A percentile compares a stretch with the other conserved stretches of the same genome.
Conservation (phyloP, 2,329 filamentous ascomycete genomes). For the Monosporascus sp. region DNA sequence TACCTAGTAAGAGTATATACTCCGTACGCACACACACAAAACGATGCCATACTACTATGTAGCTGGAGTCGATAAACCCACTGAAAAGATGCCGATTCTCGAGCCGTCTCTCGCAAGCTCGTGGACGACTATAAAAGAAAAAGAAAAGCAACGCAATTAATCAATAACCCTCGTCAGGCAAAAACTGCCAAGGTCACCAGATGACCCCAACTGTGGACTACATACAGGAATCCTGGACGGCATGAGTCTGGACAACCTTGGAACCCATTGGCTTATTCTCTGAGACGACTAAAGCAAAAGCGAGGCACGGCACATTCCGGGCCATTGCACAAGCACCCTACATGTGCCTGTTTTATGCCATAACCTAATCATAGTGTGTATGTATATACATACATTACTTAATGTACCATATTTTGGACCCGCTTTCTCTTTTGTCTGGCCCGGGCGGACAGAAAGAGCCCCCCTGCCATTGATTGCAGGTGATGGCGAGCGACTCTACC, state of each 20-base stretch:
- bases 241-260: neutral
- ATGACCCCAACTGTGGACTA: neutral
- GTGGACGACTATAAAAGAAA: neutral
- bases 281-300: neutral
- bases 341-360: too few species aligned
- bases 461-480: neutral
- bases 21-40: too few species aligned
- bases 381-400: neutral
- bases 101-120: neutral
- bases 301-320: neutral
- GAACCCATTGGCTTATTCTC: neutral
- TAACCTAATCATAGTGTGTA: neutral
- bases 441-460: too few species aligned
- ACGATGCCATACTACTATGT: too few species aligned
- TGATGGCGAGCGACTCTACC: neutral
- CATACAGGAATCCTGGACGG: neutral
- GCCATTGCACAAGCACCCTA: neutral
- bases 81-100: too few species aligned
- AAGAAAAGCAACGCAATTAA: neutral
- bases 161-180: neutral
- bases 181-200: neutral
- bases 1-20: too few species aligned
- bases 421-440: too few species aligned
- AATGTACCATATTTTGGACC: too few species aligned
- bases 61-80: too few species aligned